Percentiles rank a stretch among this genome's conserved stretches.
phyloP scores from a whole-genome alignment of 1,284 basidiomycete species.

The Hypsizygus ulmarius region DNA sequence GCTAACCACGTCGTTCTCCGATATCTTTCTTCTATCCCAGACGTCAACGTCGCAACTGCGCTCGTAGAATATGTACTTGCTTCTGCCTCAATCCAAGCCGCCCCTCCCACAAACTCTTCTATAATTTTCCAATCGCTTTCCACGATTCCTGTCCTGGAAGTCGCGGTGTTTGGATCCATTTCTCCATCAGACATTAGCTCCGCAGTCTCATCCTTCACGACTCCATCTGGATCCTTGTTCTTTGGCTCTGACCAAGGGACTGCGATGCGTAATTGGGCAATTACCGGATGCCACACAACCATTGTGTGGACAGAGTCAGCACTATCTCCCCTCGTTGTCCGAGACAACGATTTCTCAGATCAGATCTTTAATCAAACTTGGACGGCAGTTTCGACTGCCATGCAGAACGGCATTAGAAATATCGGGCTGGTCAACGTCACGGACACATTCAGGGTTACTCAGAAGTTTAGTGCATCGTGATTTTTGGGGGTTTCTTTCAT shows the following conservation, averaged over 20 bases:
- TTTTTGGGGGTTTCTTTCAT: conserved; percentile 8
- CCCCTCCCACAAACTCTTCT: conserved; percentile 44
- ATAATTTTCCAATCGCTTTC: conserved; percentile 39
- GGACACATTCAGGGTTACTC: conserved; percentile 28
- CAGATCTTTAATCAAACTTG: conserved; percentile 48
- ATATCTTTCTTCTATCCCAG: conserved; percentile 54
- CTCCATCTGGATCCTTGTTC: conserved; percentile 49
- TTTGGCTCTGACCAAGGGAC: conserved; percentile 54
- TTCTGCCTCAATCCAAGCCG: conserved; percentile 26
- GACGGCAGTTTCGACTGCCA: conserved; percentile 42
- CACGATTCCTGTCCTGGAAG: conserved; percentile 54
- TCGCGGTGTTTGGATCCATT: conserved; percentile 59
- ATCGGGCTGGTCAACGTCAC: conserved; percentile 44
- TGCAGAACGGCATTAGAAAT: conserved; percentile 28
- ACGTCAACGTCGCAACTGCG: conserved; percentile 43
- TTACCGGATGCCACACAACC: conserved; percentile 35
- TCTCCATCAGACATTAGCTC: conserved; percentile 44
- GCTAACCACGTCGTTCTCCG: conserved; percentile 56
- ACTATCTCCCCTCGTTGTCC: conserved; percentile 47
- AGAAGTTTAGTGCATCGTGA: conserved; percentile 29
- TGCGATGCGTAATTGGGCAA: conserved; percentile 53
- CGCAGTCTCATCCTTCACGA: conserved; percentile 52
- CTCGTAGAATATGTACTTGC: conserved; percentile 49
- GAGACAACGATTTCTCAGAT: conserved; percentile 45
- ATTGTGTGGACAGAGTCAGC: conserved; percentile 54